Evolutionary conservation across 805 yeast genomes (phyloP), one percentile per base, ranked within the genome.

Genomic region (Diddensiella transvaalensis): DNA sequence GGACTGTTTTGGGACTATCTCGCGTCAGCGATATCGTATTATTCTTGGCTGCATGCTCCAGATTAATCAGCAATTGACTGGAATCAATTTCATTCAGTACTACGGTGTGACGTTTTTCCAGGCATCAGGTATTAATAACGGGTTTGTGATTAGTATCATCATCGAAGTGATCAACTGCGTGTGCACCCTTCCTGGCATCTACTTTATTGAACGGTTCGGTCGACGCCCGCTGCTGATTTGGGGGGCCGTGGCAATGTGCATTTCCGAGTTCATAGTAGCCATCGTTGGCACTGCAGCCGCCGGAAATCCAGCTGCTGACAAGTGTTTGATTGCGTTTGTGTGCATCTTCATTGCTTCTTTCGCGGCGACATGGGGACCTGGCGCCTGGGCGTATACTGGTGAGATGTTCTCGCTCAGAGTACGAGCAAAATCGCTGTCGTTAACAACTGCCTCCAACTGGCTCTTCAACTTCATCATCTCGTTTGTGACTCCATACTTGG

Each of bases 161-260:
- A 75, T 67, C 50, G 76, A 75, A 53, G 62, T 75, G 26, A 75
- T 76, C 40, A 77, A 75, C 60, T 70, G 72, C 46, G 61, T 64
- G 38, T 68, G 75, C 46, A 79, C 84, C 18, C 66, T 79, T 45
- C 73, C 83, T 33, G 82, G 82, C 33, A 74, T 80, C 55, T 60
- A 65, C 22, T 61, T 70, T 8, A 23, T 40, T 17, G 85, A 79
- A 58, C 63, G 64, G 33, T 56, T 76, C 49, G 88, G 88, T 57
- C 75, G 87, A 67, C 74, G 85, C 69, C 65, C 72, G 43, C 63
- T 77, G 41, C 70, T 82, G 64, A 59, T 82, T 48, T 60, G 65
- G 49, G 87, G 86, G 51, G 41, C 45, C 15, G 35, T 36, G 41
- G 41, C 53, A 23, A 49, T 54, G 56, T 77, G 77, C 77, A 63